Evolutionary conservation across 805 yeast species (phyloP), one percentile per base, ranked within the genome.

Genomic region (Grigorovia transvaalensis): DNA sequence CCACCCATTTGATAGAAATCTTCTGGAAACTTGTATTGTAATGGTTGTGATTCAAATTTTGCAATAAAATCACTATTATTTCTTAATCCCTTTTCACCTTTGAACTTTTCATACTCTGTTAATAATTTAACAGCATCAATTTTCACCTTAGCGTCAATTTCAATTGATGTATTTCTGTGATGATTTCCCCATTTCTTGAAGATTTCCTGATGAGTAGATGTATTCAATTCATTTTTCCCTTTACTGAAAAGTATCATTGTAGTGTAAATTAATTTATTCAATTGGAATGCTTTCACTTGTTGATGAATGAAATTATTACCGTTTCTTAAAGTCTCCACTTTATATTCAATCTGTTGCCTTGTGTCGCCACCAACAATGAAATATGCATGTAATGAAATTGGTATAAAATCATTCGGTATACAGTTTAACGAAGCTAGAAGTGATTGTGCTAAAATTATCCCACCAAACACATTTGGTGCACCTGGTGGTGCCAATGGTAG

Each of bases 381-480:
- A 62, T 78, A 81, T 17, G 82, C 74, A 60, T 84, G 89, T 51
- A 81, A 67, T 11, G 87, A 77, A 38, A 77, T 74, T 1, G 89
- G 88, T 30, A 68, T 69, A 65, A 76, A 77, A 19, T 64, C 58
- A 1, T 57, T 62, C n/a, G 74, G 73, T 6, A 79, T 71, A 8
- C 80, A 75, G 48, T 74, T 71, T 38, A 82, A 68, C 2, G 84
- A 81, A 6, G 86, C 87, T 53, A 76, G 63, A 3, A 83, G 65
- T 2, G 88, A 71, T 58, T 84, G 89, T 0, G 86, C 85, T 17
- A 81, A 79, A 45, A 80, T 68, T 18, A 82, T 79, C 9, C 90
- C 89, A 1, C 89, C 89, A 67, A 82, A 84, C 0, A 83, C 78
- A 1, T 87, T 88, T 45, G 83, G 68, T 2, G 85, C 84, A 0